Evolutionary conservation across 2,329 filamentous ascomycete species (phyloP).

Genomic region (Venturia carpophila): DNA sequence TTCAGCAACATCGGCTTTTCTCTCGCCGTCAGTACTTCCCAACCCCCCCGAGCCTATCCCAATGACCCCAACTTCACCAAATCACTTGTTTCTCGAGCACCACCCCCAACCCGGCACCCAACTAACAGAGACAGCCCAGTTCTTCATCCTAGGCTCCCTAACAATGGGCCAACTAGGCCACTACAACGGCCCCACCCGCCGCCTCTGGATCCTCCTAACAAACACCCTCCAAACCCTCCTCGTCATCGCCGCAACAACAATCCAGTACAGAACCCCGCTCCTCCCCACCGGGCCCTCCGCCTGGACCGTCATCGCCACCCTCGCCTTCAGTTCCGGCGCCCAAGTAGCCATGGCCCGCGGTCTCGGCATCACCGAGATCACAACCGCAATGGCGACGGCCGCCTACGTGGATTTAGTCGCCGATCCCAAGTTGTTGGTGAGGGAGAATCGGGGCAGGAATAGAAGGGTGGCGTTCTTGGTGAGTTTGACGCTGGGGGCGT

Average conservation of each 20-base stretch:
- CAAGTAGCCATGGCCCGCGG: conserved; percentile 52
- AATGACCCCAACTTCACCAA: neutral
- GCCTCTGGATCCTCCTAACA: conserved; percentile 48
- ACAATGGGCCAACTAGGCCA: conserved; percentile 51
- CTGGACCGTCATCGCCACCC: conserved; percentile 41
- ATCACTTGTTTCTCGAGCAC: neutral
- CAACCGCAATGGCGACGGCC: conserved; percentile 57
- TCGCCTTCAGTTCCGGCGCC: conserved; percentile 50
- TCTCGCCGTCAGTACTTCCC: conserved; percentile 33
- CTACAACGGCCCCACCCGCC: conserved; percentile 42
- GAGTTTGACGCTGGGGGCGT: conserved; percentile 41
- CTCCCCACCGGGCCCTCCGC: conserved; percentile 31
- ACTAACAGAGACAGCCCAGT: conserved; percentile 17
- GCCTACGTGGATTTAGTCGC: conserved; percentile 44
- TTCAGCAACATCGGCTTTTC: conserved; percentile 48
- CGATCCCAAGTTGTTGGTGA: conserved; percentile 43
- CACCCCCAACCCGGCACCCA: neutral
- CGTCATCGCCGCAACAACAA: conserved; percentile 45
- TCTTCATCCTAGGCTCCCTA: conserved; percentile 50
- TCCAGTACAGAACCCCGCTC: conserved; percentile 36
- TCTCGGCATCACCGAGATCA: conserved; percentile 53
- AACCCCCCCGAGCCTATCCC: neutral
- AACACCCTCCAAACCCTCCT: conserved; percentile 49
- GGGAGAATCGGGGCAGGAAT: conserved; percentile 44
- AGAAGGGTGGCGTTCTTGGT: conserved; percentile 45